Evolutionary conservation across 164 flowering plant species (phyloP).

Genomic region (Hamamelis virginiana): DNA sequence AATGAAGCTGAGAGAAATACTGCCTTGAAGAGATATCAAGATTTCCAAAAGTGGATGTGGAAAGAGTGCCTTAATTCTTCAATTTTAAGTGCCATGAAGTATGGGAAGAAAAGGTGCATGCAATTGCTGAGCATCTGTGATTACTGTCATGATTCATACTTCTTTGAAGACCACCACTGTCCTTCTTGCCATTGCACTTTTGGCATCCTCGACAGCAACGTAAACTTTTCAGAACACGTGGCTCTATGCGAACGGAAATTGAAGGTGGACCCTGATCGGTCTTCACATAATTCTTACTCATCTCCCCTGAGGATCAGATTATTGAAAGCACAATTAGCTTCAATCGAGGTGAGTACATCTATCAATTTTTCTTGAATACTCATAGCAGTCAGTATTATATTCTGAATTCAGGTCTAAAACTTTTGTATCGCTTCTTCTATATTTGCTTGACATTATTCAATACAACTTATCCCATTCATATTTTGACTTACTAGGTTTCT

Average conservation of each 20-base stretch:
- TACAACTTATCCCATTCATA: neutral
- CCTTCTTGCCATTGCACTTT: slow-evolving; percentile 53
- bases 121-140: slow-evolving; percentile 52
- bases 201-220: slow-evolving; percentile 15
- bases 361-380: neutral
- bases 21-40: slow-evolving; percentile 56
- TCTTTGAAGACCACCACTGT: slow-evolving; percentile 53
- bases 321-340: slow-evolving; percentile 57
- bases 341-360: slow-evolving; percentile 56
- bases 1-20: slow-evolving; percentile 41
- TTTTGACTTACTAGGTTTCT: slow-evolving; percentile 46
- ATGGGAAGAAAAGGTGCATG: slow-evolving; percentile 58
- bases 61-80: slow-evolving; percentile 58
- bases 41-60: slow-evolving; percentile 81
- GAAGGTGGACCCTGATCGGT: slow-evolving; percentile 20
- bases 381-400: neutral
- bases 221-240: slow-evolving; percentile 49
- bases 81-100: slow-evolving; percentile 53
- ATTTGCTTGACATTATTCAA: neutral
- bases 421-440: neutral
- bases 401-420: neutral
- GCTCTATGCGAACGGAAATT: slow-evolving; percentile 38
- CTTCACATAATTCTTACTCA: slow-evolving; percentile 18
- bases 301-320: slow-evolving; percentile 55
- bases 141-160: slow-evolving; percentile 42